Base-by-base conservation (phyloP, 192 early-diverging fungal species). In the Mortierella hygrophila region DNA sequence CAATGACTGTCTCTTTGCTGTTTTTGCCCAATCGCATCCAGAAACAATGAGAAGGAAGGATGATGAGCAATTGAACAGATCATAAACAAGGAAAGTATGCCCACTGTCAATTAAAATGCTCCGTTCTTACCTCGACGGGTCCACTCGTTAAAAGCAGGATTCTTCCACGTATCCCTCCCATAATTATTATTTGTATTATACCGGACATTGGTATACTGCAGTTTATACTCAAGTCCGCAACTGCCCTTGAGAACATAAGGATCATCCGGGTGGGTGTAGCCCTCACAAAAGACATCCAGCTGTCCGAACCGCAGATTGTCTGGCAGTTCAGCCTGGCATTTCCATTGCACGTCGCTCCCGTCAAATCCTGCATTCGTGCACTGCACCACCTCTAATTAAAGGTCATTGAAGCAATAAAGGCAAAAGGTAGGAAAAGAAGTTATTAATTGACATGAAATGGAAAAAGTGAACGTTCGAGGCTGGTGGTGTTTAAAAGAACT, bases 341-440 rank as follows among this genome's bases (percentile, higher is more conserved):
- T 84, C 90, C 90, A 91, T n/a, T 88, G 82, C 26, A 91, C 90
- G 47, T 91, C 89, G 29, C 42, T 72, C n/a, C 90, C 90, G 23
- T 91, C 89, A 37, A 85, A 91, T 60, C 90, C 90, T 18, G 77
- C 69, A 63, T 90, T 90, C 3, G 16, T 69, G 54, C 89, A 91
- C 52, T 91, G 89, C 4, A 89, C 76, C 10, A 84, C 79, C 41
- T 86, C 84, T 85, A 72, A 3, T 37, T 63, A 47, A 15, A 2
- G 3, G 35, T 3, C 2, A 63, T 38, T 6, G 29, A 18, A n/a
- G 32, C 4, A 32, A 54, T 4, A 16, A 49, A 1, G 49, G n/a
- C n/a, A n/a, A 3, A 74, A 20, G 29, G 21, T 6, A 42, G 40
- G 11, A 15, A 68, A 60, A 65, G 15, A 47, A 29, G 2, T 2